A percentile compares a stretch with the other conserved stretches of the same genome.
These are phyloP conservation scores for Salix arbutifolia DNA, from an alignment of 345 rosid genomes.

Conservation along the genomic window DNA sequence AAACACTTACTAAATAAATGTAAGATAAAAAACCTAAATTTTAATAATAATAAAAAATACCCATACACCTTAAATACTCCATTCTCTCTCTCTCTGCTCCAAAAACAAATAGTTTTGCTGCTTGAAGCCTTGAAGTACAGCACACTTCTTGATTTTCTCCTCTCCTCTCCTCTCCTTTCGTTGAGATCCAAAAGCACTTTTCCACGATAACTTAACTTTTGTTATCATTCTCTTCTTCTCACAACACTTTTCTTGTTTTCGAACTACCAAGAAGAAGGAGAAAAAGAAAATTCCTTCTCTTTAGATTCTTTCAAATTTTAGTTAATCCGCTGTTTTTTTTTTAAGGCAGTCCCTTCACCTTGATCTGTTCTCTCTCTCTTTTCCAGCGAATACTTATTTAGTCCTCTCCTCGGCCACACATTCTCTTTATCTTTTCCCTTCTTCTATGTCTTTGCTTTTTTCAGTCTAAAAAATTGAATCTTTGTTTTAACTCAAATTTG, in stretches of 20 bases:
- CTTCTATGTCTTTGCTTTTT: neutral
- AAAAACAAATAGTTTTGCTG: slow-evolving; percentile 4
- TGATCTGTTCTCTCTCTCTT: slow-evolving; percentile 18
- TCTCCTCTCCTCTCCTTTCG: neutral
- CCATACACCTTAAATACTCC: too few relatives aligned
- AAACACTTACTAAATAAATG: too few relatives aligned
- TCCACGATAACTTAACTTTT: neutral
- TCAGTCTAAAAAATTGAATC: neutral
- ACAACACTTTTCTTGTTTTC: neutral
- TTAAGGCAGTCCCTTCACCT: neutral
- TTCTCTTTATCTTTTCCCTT: neutral
- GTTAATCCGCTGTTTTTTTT: slow-evolving; percentile 1
- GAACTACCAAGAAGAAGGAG: too few relatives aligned
- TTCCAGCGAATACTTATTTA: slow-evolving; percentile 31
- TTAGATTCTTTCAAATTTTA: slow-evolving; percentile 27
- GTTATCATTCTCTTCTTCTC: neutral
- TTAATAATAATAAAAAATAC: too few relatives aligned
- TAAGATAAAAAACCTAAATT: too few relatives aligned
- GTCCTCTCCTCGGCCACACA: slow-evolving; percentile 19
- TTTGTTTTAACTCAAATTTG: slow-evolving; percentile 12
- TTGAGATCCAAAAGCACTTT: slow-evolving; percentile 25
- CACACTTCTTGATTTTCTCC: neutral
- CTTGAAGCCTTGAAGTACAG: neutral
- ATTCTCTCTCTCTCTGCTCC: neutral
- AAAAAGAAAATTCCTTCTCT: neutral